These are phyloP conservation scores for Coffea humblotiana DNA, from an alignment of 305 asterid species.

Conservation along the genomic window DNA sequence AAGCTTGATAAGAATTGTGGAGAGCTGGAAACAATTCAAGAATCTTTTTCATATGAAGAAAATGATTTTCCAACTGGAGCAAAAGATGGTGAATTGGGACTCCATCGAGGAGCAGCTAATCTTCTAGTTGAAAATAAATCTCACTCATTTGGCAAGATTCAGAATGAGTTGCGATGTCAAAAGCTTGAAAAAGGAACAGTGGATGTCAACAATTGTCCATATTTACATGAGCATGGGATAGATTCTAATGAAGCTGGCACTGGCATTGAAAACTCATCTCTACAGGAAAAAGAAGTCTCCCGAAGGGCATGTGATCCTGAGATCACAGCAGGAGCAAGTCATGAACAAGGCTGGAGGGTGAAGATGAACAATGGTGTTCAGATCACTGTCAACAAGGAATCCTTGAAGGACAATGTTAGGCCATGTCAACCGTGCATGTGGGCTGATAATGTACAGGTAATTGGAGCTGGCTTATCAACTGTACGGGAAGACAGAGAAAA, in stretches of 20 bases:
- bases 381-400: constrained; percentile 35
- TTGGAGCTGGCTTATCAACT: constrained; percentile 41
- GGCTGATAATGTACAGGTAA: constrained; percentile 45
- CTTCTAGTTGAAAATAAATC: constrained; percentile 34
- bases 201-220: constrained; percentile 20
- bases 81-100: constrained; percentile 26
- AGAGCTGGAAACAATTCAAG: constrained; percentile 33
- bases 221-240: constrained; percentile 26
- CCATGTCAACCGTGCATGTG: constrained; percentile 29
- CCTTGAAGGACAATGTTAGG: constrained; percentile 31
- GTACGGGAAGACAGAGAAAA: constrained; percentile 36
- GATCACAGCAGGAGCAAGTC: constrained; percentile 24
- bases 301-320: constrained; percentile 33
- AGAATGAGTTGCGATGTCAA: constrained; percentile 35
- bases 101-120: constrained; percentile 31
- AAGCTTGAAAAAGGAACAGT: constrained; percentile 17
- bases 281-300: constrained; percentile 30
- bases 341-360: constrained; percentile 31
- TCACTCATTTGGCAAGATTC: constrained; percentile 31
- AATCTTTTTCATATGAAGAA: constrained; percentile 33
- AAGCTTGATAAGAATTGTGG: constrained; percentile 30
- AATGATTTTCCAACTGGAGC: constrained; percentile 30
- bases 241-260: constrained; percentile 34
- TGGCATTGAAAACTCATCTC: constrained; percentile 31
- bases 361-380: constrained; percentile 36